Evolutionary conservation across 768 basidiomycete species (phyloP).

Genomic region (Ramaria sp.): DNA sequence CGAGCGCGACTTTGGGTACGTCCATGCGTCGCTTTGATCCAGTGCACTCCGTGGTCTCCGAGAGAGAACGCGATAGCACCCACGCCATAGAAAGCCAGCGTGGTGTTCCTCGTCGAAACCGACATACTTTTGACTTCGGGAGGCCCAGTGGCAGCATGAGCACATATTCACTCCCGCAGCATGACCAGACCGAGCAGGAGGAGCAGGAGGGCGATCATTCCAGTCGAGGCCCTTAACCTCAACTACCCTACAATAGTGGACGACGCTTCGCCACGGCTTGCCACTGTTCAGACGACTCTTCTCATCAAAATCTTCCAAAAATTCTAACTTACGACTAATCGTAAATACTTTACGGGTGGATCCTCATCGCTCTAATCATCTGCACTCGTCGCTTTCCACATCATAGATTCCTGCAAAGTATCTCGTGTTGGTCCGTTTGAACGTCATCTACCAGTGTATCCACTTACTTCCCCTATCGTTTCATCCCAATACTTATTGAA

Average conservation of each 20-base stretch:
- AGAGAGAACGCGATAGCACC: background rate
- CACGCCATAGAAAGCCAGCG: too few species aligned
- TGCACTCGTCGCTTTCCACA: too few species aligned
- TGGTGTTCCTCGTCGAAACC: too few species aligned
- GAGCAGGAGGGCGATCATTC: background rate
- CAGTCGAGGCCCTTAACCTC: background rate
- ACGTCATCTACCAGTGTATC: background rate
- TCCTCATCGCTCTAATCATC: too few species aligned
- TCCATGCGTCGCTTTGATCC: constrained; percentile 14
- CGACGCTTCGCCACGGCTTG: too few species aligned
- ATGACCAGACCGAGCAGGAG: background rate
- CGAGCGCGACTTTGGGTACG: background rate
- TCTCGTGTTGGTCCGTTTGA: background rate
- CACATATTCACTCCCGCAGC: background rate
- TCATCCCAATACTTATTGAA: too few species aligned
- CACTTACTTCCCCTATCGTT: background rate
- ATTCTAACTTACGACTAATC: too few species aligned
- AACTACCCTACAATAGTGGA: background rate
- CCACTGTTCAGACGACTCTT: too few species aligned
- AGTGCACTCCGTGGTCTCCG: constrained; percentile 12
- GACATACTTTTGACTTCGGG: background rate
- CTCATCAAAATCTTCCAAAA: too few species aligned
- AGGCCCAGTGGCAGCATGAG: background rate
- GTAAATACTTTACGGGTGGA: too few species aligned
- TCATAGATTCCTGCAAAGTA: background rate